Percentiles rank a stretch among this genome's conserved stretches.
These are phyloP conservation scores for Talaromyces thailandensis DNA, from an alignment of 495 filamentous ascomycete species.

Conservation along the genomic window DNA sequence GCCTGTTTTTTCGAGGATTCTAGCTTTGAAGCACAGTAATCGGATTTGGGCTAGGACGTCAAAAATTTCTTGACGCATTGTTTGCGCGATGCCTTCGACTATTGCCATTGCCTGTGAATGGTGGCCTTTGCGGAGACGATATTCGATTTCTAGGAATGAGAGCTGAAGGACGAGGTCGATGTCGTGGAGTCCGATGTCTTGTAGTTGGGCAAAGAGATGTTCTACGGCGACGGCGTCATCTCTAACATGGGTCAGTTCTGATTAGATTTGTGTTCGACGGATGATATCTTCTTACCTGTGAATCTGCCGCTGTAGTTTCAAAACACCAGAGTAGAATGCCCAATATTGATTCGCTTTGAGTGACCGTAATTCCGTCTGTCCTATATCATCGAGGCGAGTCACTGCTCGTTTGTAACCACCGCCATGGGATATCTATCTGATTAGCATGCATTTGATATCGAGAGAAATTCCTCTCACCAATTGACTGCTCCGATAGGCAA, in stretches of 20 bases:
- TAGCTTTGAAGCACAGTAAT: constrained; percentile 67
- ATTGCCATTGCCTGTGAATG: constrained; percentile 54
- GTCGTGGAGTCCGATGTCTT: constrained; percentile 48
- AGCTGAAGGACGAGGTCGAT: constrained; percentile 65
- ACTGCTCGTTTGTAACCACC: constrained; percentile 69
- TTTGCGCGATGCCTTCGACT: constrained; percentile 57
- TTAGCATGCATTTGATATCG: constrained; percentile 13
- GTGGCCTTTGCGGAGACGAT: constrained; percentile 54
- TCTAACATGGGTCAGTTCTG: constrained; percentile 24
- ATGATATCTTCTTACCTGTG: constrained; percentile 36
- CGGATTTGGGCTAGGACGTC: constrained; percentile 70
- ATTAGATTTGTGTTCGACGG: not conserved
- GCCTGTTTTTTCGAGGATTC: constrained; percentile 59
- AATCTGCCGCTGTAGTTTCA: constrained; percentile 62
- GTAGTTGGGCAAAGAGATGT: constrained; percentile 51
- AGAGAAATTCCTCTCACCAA: constrained; percentile 28
- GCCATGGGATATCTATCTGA: constrained; percentile 41
- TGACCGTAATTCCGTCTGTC: constrained; percentile 57
- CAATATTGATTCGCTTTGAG: constrained; percentile 76
- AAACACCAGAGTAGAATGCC: constrained; percentile 60
- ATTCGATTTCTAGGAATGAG: constrained; percentile 61
- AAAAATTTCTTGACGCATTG: constrained; percentile 57
- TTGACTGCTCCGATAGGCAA: constrained; percentile 48
- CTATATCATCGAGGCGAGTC: constrained; percentile 55
- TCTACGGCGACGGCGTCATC: constrained; percentile 61